Base-by-base conservation (phyloP, 225 moss, liverwort and hornwort species). In the Bryum argenteum region DNA sequence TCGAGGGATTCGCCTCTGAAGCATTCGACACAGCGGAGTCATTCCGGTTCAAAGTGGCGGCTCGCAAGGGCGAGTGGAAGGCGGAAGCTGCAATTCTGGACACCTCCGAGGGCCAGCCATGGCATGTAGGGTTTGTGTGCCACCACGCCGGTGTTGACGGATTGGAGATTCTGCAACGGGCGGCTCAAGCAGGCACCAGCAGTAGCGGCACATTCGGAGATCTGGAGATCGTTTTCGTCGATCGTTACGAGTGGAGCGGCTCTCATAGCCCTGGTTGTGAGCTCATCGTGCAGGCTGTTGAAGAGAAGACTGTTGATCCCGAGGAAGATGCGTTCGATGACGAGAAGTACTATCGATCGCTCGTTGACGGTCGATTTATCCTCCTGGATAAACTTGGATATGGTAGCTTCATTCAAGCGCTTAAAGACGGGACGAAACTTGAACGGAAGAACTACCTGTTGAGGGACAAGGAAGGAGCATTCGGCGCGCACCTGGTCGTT, bases 401-500 rank as follows among this genome's bases (percentile, higher is more conserved):
- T 33, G 41, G 74, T 1, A 51, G 4, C 18, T 43, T 84, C 8
- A 51, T 86, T 6, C 80, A 78, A 75, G 82, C 71, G 7, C 67
- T 86, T 17, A 82, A 86, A 54, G 84, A 78, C 15, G 88, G 86
- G 4, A 54, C 65, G 78, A 66, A 68, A 58, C 26, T 90, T 2
- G 83, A 80, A 17, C 48, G 8, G 43, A 37, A 43, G 44, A 78
- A 66, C 56, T 85, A 78, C 52, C 9, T 78, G 51, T 18, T 84
- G 44, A 17, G 17, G 48, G 17, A 48, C 1, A 3, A 16, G 1
- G 47, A 38, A 38, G 60, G 18, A 17, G 14, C 3, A 4, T 85
- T 88, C 4, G 88, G 88, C 20, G 53, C 73, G 24, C 83, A 91
- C 61, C 63, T 91, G 10, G 74, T 80, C 65, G 78, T 88, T 0